Evolutionary conservation across 2,329 filamentous ascomycete genomes (phyloP).

Genomic region (Chaetomiaceae sp.): DNA sequence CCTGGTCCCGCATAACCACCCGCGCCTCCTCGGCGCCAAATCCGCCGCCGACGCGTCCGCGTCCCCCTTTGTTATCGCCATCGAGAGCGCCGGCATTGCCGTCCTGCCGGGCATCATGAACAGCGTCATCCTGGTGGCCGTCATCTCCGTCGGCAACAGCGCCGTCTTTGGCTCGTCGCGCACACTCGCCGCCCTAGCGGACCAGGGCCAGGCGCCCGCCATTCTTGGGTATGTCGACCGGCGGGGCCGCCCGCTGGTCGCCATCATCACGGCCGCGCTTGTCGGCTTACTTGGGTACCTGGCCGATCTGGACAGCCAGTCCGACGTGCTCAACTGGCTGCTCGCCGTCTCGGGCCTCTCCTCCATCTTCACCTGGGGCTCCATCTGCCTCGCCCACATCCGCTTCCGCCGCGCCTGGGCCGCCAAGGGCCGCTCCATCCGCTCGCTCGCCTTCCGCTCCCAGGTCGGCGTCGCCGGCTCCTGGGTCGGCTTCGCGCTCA

Average conservation of each 20-base stretch:
- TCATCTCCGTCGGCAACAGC: constrained; percentile 86
- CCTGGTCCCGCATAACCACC: constrained; percentile 68
- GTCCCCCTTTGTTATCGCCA: constrained; percentile 91
- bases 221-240: constrained; percentile 77
- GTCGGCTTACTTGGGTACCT: constrained; percentile 75
- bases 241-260: constrained; percentile 69
- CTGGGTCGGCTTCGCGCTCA: constrained; percentile 71
- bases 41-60: constrained; percentile 62
- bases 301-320: constrained; percentile 55
- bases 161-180: constrained; percentile 87
- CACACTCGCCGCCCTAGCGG: constrained; percentile 81
- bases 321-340: constrained; percentile 71
- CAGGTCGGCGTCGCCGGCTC: constrained; percentile 75
- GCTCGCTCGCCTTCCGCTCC: constrained; percentile 74
- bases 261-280: constrained; percentile 60
- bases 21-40: constrained; percentile 52
- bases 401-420: constrained; percentile 82
- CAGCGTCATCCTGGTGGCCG: constrained; percentile 84
- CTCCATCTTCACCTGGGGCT: constrained; percentile 72
- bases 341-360: constrained; percentile 66
- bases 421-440: constrained; percentile 58
- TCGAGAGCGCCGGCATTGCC: constrained; percentile 73
- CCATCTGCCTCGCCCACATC: constrained; percentile 86
- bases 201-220: constrained; percentile 75
- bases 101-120: constrained; percentile 88